Base-by-base conservation (phyloP, 2,329 filamentous ascomycete genomes). In the Hirsutella minnesotensis region DNA sequence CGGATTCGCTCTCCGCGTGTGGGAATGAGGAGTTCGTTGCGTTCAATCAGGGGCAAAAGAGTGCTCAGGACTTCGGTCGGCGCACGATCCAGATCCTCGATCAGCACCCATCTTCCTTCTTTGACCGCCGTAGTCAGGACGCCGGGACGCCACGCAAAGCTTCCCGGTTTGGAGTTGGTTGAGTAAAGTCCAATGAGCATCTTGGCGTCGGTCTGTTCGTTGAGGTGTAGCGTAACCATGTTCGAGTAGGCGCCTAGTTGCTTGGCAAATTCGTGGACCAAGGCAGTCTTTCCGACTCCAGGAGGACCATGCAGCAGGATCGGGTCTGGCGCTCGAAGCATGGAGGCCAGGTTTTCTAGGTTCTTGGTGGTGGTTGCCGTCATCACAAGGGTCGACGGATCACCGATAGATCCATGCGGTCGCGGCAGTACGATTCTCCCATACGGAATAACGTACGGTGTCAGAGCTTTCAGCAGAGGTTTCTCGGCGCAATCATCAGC, bases 191-290 rank as follows among this genome's bases (percentile, higher is more conserved):
- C 92, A 48, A 98, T 79, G 34, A 99, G 77, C 67, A 94, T 85
- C 62, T 98, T 99, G 0, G 90, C 89, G 63, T 99, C 92, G 3
- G 89, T 96, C 62, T 99, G 94, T 62, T 96, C 92, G 58, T 98
- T 98, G 29, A 99, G 70, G 62, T 98, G 90, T 24, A 99, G 71
- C 3, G 90, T 96, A 41, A 98, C 83, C 79, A 98, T 88, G 46
- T 77, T 78, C 5, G 81, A 75, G 19, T 85, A 77, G 63, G 86
- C 86, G 47, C 84, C 85, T 43, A 96, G 75, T 51, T 83, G 77
- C 53, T 77, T 77, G 20, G 90, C 89, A 46, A 90, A 75, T 58
- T 95, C 83, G 49, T 86, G 83, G 13, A 94, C 77, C 18, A 94
- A 64, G 0, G 86, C 80, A 0, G 92, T 95, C 67, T 99, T 99